Evolutionary conservation across 2,329 filamentous ascomycete species (phyloP), one percentile per base, ranked within the genome.

Genomic region (Lanzia echinophila): DNA sequence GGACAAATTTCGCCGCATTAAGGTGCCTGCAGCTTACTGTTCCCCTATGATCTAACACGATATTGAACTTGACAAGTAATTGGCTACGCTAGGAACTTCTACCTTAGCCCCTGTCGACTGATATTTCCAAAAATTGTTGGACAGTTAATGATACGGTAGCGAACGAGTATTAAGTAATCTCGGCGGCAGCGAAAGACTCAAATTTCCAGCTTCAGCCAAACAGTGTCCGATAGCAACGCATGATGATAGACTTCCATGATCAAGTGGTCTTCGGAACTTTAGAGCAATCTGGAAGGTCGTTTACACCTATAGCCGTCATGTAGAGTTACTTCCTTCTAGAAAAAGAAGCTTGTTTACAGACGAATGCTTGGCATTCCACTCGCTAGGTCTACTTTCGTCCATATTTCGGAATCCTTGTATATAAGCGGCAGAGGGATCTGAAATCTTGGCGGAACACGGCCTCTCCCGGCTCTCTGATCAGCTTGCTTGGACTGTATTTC

Each of bases 301-400:
- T 48, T 12, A 13, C n/a, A 13, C 19, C 33, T 20, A 22, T 39
- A 28, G 22, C 50, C 48, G 19, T 48, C 15, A n/a, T 48, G 36
- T 19, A 34, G 33, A 36, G 3, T 20, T 32, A 12, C 32, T 6
- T 13, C 28, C n/a, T 39, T 47, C 34, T 53, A 47, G 50, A 39
- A 32, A 15, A n/a, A 47, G 32, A 22, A 42, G 39, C 48, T 50
- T 43, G 32, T 47, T 22, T 38, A 6, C 50, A 38, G 42, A 42
- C 24, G 17, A 47, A 31, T 17, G 33, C 50, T 53, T 53, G 43
- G 50, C 50, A 47, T 53, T 36, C 50, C 50, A 52, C 50, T 52
- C 50, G n/a, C 10, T 41, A 45, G 19, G 41, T 36, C 46, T 28
- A 17, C 42, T 46, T 17, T 34, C 13, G 20, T 17, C 50, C 34